Evolutionary conservation across 371 early-diverging fungal genomes (phyloP), one percentile per base, ranked within the genome.

Genomic region (Smittium mucronatum): DNA sequence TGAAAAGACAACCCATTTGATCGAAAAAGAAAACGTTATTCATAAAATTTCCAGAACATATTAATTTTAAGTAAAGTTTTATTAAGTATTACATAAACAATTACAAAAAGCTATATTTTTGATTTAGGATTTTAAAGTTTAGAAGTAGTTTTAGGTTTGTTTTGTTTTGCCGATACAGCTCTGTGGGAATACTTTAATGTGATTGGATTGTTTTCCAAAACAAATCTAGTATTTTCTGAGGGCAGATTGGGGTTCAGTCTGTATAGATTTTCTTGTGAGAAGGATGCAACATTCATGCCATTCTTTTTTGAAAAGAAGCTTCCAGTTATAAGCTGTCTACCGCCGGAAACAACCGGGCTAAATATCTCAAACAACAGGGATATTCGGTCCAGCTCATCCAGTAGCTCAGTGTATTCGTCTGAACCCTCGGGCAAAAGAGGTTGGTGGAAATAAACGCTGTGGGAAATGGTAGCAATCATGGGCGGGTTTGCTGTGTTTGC

Each of bases 1-100:
- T 60, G 95, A 93, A 72, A 94, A 94, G 84, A 97, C 97, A 26
- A 89, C 89, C 69, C 97, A 97, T 81, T 81, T 95, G 78, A 96
- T 98, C 72, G 87, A 92, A 58, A 98, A 98, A 83, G 98, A 98
- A 79, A 89, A 90, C 84, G 90, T 90, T 84, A 87, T 92, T 33
- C 88, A 89, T 78, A 77, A 76, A 71, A 78, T 78, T 68, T 70
- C 78, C 1, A 72, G 72, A 26, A 70, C 78, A 47, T 15, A 47
- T 25, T 47, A 47, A 47, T 47, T n/a, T n/a, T n/a, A n/a, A n/a
- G n/a, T n/a, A n/a, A n/a, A n/a, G n/a, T n/a, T n/a, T n/a, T n/a
- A n/a, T n/a, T n/a, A n/a, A n/a, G n/a, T n/a, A n/a, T n/a, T n/a
- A n/a, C n/a, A n/a, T n/a, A n/a, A n/a, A n/a, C n/a, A n/a, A n/a